Conservation (phyloP, 495 filamentous ascomycete genomes). For the Penicillium herquei region DNA sequence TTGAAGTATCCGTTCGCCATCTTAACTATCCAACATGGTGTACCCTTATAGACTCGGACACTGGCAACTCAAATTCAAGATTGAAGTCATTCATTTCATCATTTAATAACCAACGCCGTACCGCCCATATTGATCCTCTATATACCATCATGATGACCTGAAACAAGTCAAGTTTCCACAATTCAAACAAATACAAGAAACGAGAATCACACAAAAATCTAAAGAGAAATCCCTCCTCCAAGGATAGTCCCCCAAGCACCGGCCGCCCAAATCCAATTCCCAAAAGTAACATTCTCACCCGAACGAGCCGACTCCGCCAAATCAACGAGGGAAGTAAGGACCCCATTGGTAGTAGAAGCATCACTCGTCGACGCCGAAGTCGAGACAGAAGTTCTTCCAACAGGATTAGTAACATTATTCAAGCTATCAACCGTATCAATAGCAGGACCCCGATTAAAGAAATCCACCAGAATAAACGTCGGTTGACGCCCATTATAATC, state of each 20-base stretch:
- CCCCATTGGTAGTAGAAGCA: conserved; percentile 35
- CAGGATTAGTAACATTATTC: conserved; percentile 56
- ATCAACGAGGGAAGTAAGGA: conserved; percentile 40
- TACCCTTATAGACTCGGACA: too few relatives aligned
- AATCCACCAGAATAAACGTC: conserved; percentile 71
- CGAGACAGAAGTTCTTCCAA: conserved; percentile 38
- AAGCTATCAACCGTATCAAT: conserved; percentile 61
- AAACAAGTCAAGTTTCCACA: too few relatives aligned
- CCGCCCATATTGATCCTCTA: conserved; percentile 17
- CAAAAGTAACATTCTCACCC: conserved; percentile 38
- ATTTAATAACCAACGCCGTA: neutral
- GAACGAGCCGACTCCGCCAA: conserved; percentile 36
- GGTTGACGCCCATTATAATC: conserved; percentile 56
- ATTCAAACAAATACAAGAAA: neutral
- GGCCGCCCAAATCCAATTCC: conserved; percentile 49
- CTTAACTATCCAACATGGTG: too few relatives aligned
- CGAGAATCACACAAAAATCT: conserved; percentile 3
- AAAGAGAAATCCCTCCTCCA: conserved; percentile 40
- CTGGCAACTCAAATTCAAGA: too few relatives aligned
- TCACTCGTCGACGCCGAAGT: conserved; percentile 22
- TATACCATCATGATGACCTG: conserved; percentile 7
- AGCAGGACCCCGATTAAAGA: conserved; percentile 63
- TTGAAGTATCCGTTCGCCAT: too few relatives aligned
- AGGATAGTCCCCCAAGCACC: conserved; percentile 45
- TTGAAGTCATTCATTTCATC: too few relatives aligned